Percentiles rank a stretch among this genome's conserved stretches.
Evolutionary conservation across 2,329 filamentous ascomycete genomes (phyloP).

Genomic region (Beauveria rudraprayagi): DNA sequence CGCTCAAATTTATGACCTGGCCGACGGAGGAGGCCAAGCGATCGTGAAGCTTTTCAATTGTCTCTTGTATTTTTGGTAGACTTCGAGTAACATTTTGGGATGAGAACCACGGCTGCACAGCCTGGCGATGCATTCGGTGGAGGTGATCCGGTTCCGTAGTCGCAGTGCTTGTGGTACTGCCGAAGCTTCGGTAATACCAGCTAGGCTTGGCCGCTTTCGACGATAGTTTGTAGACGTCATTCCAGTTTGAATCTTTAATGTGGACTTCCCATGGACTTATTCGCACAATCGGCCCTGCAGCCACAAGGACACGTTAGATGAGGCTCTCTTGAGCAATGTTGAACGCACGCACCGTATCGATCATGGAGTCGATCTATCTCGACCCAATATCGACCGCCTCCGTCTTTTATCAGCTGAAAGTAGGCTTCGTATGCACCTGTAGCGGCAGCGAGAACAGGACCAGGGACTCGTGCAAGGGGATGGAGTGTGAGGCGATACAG

Average conservation of each 20-base stretch:
- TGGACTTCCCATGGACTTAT: conserved; percentile 4
- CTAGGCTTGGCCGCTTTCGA: not conserved
- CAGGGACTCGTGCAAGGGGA: not conserved
- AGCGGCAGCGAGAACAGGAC: not conserved
- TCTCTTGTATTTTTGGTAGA: not conserved
- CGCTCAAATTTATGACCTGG: not conserved
- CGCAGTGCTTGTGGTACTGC: not conserved
- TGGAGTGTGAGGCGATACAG: not conserved
- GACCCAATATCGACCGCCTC: conserved; percentile 2
- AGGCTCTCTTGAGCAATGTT: not conserved
- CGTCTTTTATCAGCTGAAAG: not conserved
- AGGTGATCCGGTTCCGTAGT: not conserved
- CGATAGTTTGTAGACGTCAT: not conserved
- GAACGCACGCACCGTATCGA: not conserved
- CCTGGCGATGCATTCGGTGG: not conserved
- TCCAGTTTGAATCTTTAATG: not conserved
- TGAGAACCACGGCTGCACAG: not conserved
- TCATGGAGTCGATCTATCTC: conserved; percentile 1
- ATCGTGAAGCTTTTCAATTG: not conserved
- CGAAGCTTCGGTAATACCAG: not conserved
- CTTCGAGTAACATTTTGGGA: not conserved
- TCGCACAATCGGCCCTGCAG: not conserved
- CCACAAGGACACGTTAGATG: not conserved
- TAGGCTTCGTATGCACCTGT: conserved; percentile 2
- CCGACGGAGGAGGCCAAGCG: not conserved